Evolutionary conservation across 2,329 filamentous ascomycete genomes (phyloP).

Genomic region (Dactylellina drechsleri): DNA sequence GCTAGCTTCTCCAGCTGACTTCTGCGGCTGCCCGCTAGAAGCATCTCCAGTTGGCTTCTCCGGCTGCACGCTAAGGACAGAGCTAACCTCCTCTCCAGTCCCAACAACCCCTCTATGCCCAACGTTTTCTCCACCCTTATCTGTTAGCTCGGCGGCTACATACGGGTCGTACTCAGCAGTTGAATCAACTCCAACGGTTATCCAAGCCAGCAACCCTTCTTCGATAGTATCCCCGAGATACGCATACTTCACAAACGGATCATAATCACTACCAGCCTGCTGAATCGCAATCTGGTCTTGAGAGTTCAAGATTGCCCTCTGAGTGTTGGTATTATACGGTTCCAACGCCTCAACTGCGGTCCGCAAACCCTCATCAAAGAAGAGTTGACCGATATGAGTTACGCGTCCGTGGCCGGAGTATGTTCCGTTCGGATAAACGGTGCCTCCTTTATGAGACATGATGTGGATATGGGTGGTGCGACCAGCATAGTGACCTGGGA

Average conservation of each 20-base stretch:
- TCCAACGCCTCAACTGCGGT: slow-evolving; percentile 64
- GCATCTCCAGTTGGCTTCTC: slow-evolving; percentile 21
- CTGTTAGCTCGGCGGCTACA: slow-evolving; percentile 60
- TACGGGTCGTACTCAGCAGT: slow-evolving; percentile 59
- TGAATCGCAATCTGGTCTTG: slow-evolving; percentile 66
- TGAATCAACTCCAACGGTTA: slow-evolving; percentile 66
- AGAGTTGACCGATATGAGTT: slow-evolving; percentile 72
- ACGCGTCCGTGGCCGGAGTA: slow-evolving; percentile 66
- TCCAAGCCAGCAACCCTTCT: slow-evolving; percentile 69
- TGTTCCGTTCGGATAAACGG: slow-evolving; percentile 63
- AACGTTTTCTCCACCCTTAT: slow-evolving; percentile 61
- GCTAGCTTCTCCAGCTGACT: no score
- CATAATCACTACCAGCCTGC: slow-evolving; percentile 66
- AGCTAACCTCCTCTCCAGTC: slow-evolving; percentile 42
- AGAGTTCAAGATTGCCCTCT: slow-evolving; percentile 65
- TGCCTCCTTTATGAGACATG: slow-evolving; percentile 63
- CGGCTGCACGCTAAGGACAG: slow-evolving; percentile 35
- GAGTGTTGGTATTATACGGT: slow-evolving; percentile 66
- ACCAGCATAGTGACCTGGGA: slow-evolving; percentile 65
- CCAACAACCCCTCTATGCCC: slow-evolving; percentile 39
- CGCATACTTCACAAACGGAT: slow-evolving; percentile 70
- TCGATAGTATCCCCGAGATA: slow-evolving; percentile 67
- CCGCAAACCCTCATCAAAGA: slow-evolving; percentile 72
- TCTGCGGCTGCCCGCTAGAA: no score
- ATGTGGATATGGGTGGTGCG: slow-evolving; percentile 67